A percentile compares a stretch with the other conserved stretches of the same genome.
Conservation (phyloP, 768 basidiomycete species). For the Pulveroboletus sp. region DNA sequence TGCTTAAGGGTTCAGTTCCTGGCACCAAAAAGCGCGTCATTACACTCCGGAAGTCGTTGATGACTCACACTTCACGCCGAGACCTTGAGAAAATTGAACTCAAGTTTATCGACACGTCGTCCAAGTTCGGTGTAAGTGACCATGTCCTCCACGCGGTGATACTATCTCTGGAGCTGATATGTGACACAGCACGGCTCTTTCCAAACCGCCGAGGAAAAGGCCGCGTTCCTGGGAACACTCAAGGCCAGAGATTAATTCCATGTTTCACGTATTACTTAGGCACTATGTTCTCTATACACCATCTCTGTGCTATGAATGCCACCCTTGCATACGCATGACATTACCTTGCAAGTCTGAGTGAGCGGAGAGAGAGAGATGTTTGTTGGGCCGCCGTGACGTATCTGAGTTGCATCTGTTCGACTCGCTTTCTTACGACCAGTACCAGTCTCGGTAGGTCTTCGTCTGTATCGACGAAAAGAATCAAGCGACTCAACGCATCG, state of each 20-base stretch:
- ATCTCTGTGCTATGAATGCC: slow-evolving; percentile 40
- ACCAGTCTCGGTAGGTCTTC: slow-evolving; percentile 43
- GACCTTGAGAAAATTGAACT: slow-evolving; percentile 97
- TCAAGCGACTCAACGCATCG: slow-evolving; percentile 6
- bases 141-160: background rate
- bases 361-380: background rate
- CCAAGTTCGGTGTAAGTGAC: slow-evolving; percentile 85
- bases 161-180: slow-evolving; percentile 1
- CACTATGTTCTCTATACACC: slow-evolving; percentile 34
- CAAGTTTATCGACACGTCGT: slow-evolving; percentile 98
- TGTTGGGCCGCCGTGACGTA: background rate
- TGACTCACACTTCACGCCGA: slow-evolving; percentile 92
- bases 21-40: slow-evolving; percentile 98
- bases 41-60: slow-evolving; percentile 94
- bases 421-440: slow-evolving; percentile 11
- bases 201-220: slow-evolving; percentile 97
- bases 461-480: background rate
- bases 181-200: slow-evolving; percentile 78
- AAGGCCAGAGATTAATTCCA: slow-evolving; percentile 68
- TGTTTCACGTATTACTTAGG: slow-evolving; percentile 36
- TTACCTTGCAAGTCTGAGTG: background rate
- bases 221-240: slow-evolving; percentile 89
- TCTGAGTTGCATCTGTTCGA: background rate
- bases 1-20: slow-evolving; percentile 93
- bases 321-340: slow-evolving; percentile 13